Evolutionary conservation across 352 stramenopile species (phyloP), one percentile per base, ranked within the genome.

Genomic region (Aphanomyces invadans): DNA sequence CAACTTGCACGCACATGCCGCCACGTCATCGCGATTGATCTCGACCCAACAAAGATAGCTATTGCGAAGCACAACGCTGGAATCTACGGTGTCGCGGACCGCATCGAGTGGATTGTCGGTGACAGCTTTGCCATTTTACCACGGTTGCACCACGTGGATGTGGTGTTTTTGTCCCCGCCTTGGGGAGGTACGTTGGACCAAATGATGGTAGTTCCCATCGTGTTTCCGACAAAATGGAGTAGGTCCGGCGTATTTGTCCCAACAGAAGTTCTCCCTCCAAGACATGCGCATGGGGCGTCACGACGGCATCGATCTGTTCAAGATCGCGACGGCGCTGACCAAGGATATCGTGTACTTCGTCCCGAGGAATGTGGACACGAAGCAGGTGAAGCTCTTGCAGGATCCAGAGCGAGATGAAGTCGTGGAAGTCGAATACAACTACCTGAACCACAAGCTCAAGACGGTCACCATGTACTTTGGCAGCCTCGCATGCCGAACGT

Each of bases 21-120:
- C 21, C 76, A 89, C 19, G 92, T 98, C 12, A 93, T 97, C 62
- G 90, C 86, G n/a, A 96, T 97, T 61, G 90, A 97, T 54, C 83
- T 96, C 44, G 90, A 97, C 62, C 83, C 84, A 3, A 74, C 80
- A 19, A 95, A 95, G 63, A 82, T 97, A n/a, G 78, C 79, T 19
- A 94, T 95, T 75, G 90, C 89, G 3, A 83, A 90, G 61, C 85
- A 95, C 64, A 97, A 97, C 71, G 90, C 90, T 45, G 62, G 66
- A 19, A 89, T 97, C 65, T 97, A 97, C 65, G 89, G 87, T 19
- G 89, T 97, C 3, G 83, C 81, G 1, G 69, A 97, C 65, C 83
- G 87, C 32, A 95, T 97, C 62, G 89, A 97, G 70, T 96, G 90
- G 72, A 92, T 97, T 55, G 73, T 91, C 32, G 90, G 88, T 21